A percentile compares a stretch with the other conserved stretches of the same genome.
Conservation (phyloP, 345 rosid genomes). For the Erodium maritimum region DNA sequence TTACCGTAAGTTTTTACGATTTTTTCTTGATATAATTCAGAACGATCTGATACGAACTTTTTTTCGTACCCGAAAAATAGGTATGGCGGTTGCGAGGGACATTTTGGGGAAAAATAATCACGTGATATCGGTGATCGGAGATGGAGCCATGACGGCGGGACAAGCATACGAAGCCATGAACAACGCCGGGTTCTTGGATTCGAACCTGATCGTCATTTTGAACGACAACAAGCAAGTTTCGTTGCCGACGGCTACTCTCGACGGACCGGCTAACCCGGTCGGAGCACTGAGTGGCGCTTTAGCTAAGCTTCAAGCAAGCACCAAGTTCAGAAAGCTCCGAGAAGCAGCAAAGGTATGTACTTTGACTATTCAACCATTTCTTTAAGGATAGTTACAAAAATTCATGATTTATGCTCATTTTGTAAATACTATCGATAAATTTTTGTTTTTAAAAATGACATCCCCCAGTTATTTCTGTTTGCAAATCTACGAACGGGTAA, state of each 20-base stretch:
- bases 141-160: slow-evolving; percentile 78
- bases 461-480: too few species aligned
- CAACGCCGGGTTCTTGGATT: slow-evolving; percentile 55
- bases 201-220: slow-evolving; percentile 42
- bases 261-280: slow-evolving; percentile 63
- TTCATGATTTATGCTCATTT: too few species aligned
- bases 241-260: slow-evolving; percentile 63
- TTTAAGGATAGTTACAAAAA: too few species aligned
- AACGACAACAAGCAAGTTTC: slow-evolving; percentile 73
- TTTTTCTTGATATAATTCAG: too few species aligned
- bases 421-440: too few species aligned
- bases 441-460: too few species aligned
- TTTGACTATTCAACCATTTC: background rate
- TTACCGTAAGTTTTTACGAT: too few species aligned
- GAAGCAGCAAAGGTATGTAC: slow-evolving; percentile 50
- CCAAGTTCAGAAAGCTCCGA: slow-evolving; percentile 49
- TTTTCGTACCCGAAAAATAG: slow-evolving; percentile 11
- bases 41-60: background rate
- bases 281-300: slow-evolving; percentile 57
- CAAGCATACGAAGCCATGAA: slow-evolving; percentile 74
- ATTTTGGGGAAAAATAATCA: slow-evolving; percentile 40
- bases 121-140: slow-evolving; percentile 67
- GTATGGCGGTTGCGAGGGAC: slow-evolving; percentile 71
- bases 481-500: too few species aligned
- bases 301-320: slow-evolving; percentile 49